Conservation (phyloP, 305 asterid genomes). For the Withania somnifera region DNA sequence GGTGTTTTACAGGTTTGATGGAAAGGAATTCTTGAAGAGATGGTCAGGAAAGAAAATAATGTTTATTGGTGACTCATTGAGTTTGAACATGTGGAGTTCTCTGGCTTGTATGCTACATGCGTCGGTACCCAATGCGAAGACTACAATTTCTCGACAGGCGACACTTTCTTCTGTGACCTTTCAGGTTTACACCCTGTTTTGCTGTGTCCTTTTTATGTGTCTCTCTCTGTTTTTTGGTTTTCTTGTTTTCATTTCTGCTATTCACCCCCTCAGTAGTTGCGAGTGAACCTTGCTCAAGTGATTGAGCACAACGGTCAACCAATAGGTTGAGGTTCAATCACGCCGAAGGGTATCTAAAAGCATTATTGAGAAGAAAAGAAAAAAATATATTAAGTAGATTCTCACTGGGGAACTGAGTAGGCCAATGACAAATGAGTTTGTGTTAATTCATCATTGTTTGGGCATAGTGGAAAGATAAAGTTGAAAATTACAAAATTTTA, state of each 20-base stretch:
- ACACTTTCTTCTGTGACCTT: slow-evolving; percentile 39
- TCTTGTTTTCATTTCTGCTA: not conserved
- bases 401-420: not conserved
- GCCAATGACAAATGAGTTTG: not conserved
- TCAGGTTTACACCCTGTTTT: slow-evolving; percentile 24
- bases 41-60: slow-evolving; percentile 68
- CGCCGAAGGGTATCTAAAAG: too few relatives aligned
- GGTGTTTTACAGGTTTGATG: slow-evolving; percentile 37
- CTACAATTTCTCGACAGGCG: slow-evolving; percentile 18
- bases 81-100: slow-evolving; percentile 68
- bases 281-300: too few relatives aligned
- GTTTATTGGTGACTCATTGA: slow-evolving; percentile 80
- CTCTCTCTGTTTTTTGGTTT: not conserved
- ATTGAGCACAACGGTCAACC: too few relatives aligned
- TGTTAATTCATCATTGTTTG: not conserved
- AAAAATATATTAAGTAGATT: too few relatives aligned
- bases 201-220: not conserved
- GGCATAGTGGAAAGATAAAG: not conserved
- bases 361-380: too few relatives aligned
- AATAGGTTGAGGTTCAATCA: too few relatives aligned
- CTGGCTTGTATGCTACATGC: slow-evolving; percentile 63
- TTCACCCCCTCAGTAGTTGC: too few relatives aligned
- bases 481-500: not conserved
- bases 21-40: slow-evolving; percentile 43
- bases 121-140: slow-evolving; percentile 32